These are phyloP conservation scores for Trichoderma simmonsii DNA, from an alignment of 2,329 filamentous ascomycete genomes.

Conservation along the genomic window DNA sequence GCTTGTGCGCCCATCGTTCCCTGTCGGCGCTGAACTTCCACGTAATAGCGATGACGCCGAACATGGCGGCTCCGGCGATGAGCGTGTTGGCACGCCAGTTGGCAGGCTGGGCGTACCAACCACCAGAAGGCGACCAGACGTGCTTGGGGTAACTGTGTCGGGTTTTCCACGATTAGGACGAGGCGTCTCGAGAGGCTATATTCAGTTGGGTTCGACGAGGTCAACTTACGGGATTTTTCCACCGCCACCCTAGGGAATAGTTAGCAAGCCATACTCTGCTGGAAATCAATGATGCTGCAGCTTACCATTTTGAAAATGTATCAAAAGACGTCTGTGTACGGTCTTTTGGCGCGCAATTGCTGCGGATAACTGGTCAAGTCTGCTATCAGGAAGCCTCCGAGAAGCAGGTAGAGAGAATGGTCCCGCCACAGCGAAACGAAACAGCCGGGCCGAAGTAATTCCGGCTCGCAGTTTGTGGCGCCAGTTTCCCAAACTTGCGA, in stretches of 20 bases:
- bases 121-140: conserved; percentile 97
- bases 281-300: conserved; percentile 47
- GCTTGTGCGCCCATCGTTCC: conserved; percentile 72
- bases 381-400: conserved; percentile 2
- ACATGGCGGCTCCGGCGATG: conserved; percentile 64
- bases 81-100: conserved; percentile 96
- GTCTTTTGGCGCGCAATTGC: conserved; percentile 31
- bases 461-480: conserved; percentile 12
- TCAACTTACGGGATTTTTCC: conserved; percentile 60
- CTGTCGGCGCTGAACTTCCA: conserved; percentile 72
- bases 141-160: conserved; percentile 84
- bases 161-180: background rate
- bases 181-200: background rate
- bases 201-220: conserved; percentile 26
- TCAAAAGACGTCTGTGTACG: conserved; percentile 33
- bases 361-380: background rate
- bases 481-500: conserved; percentile 5
- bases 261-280: conserved; percentile 37
- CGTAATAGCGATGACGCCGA: conserved; percentile 64
- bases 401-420: conserved; percentile 4
- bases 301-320: conserved; percentile 56
- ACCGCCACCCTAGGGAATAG: conserved; percentile 65
- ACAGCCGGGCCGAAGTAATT: conserved; percentile 21
- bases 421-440: background rate
- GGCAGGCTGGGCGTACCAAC: conserved; percentile 91